Base-by-base conservation (phyloP, 805 yeast genomes). In the Wickerhamomyces bisporus region DNA sequence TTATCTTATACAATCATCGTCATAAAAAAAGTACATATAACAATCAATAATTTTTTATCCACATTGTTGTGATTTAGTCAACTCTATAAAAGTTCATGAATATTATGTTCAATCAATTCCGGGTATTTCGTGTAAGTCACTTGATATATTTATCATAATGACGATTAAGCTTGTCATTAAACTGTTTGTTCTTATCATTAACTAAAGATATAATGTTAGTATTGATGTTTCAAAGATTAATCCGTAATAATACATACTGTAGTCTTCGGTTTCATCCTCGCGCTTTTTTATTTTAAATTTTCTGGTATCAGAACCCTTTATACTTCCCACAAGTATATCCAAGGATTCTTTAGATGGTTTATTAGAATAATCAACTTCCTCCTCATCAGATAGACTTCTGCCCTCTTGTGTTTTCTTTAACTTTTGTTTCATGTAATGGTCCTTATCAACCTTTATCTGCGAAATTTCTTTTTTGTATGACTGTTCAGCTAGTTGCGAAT, bases 141-240 rank as follows among this genome's bases (percentile, higher is more conserved):
- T 30, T 30, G 5, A 18, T 16, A 13, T 16, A 63, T 40, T 65
- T 62, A 42, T 69, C 71, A 48, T 77, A 79, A 44, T 77, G 77
- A 24, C 88, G 64, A 32, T 73, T 58, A 45, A 85, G 62, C 51
- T 85, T 84, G 53, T 72, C 74, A 60, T 84, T 85, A 60, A 84
- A 85, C 48, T 81, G 80, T 53, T 71, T 73, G 64, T 85, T 85
- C 58, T 79, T 80, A 45, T 79, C 86, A 53, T 81, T 84, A 53
- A 85, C 52, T 46, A 26, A 25, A 3, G 4, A 5, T 2, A 10
- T 15, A 3, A 5, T 25, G 45, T 47, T 44, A 75, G 56, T 62
- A 71, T 13, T 6, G 5, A 5, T 18, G n/a, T 16, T 10, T 8
- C 10, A 26, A 34, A 21, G n/a, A 29, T n/a, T 13, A 13, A 23